These are phyloP conservation scores for Colletotrichum sp. DNA, from an alignment of 2,329 filamentous ascomycete genomes.

Conservation along the genomic window DNA sequence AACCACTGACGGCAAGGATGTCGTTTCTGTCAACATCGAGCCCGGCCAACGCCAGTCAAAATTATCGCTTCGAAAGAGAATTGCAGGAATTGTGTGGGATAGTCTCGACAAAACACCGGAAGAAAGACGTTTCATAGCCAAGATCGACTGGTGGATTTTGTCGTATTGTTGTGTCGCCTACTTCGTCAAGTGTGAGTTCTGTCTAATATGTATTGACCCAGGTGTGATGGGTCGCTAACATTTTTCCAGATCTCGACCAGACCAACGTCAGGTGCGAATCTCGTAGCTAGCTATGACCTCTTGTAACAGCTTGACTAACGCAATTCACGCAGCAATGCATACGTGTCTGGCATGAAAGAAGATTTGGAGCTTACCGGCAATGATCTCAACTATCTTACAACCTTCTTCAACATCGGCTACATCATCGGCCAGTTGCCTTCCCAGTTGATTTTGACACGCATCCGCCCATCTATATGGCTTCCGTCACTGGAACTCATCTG, in stretches of 20 bases:
- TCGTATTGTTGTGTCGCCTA: conserved; percentile 40
- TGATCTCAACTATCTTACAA: conserved; percentile 56
- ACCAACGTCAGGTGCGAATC: conserved; percentile 26
- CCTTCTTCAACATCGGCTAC: conserved; percentile 66
- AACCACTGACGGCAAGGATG: background rate
- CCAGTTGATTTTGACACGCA: conserved; percentile 42
- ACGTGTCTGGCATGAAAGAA: conserved; percentile 52
- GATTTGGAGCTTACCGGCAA: conserved; percentile 58
- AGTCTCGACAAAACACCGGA: conserved; percentile 36
- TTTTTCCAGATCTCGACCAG: conserved; percentile 31
- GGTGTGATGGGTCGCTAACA: background rate
- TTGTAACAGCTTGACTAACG: background rate
- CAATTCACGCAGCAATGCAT: conserved; percentile 39
- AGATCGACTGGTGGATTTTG: conserved; percentile 40
- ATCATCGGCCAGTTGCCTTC: conserved; percentile 51
- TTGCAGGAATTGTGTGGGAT: conserved; percentile 34
- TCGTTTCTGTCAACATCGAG: background rate
- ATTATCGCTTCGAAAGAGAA: conserved; percentile 5
- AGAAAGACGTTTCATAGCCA: conserved; percentile 35
- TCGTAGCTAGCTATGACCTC: background rate
- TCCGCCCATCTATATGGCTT: conserved; percentile 44
- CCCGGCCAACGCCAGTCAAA: background rate
- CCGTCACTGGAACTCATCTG: conserved; percentile 41
- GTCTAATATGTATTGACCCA: no score
- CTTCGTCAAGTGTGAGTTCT: conserved; percentile 37